phyloP scores from a whole-genome alignment of 1,284 basidiomycete species.

The Rhodofomes roseus region DNA sequence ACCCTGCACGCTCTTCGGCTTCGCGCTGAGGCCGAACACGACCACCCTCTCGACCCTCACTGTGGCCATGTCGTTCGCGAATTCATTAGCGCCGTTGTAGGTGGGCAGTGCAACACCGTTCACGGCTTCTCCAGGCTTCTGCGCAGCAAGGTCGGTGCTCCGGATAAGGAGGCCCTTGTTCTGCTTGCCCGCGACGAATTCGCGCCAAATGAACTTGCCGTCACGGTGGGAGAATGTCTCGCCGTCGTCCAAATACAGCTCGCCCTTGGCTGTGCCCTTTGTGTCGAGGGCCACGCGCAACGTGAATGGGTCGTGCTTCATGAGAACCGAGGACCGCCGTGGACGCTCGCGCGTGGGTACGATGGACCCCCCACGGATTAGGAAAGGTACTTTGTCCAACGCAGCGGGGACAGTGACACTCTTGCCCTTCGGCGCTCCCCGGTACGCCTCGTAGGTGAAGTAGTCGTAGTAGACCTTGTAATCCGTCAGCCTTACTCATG shows the following conservation, averaged over 20 bases:
- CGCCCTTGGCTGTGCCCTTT: slow-evolving; percentile 65
- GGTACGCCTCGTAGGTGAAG: slow-evolving; percentile 69
- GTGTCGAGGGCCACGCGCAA: slow-evolving; percentile 81
- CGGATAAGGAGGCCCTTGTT: slow-evolving; percentile 42
- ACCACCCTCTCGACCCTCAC: slow-evolving; percentile 83
- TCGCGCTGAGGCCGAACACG: slow-evolving; percentile 67
- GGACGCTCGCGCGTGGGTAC: slow-evolving; percentile 85
- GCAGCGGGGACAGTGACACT: slow-evolving; percentile 74
- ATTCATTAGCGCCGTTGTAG: slow-evolving; percentile 62
- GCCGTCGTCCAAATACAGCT: slow-evolving; percentile 96
- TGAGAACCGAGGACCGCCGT: slow-evolving; percentile 81
- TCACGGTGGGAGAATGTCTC: slow-evolving; percentile 76
- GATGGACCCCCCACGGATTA: slow-evolving; percentile 92
- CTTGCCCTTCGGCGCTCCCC: slow-evolving; percentile 59
- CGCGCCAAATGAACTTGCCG: slow-evolving; percentile 84
- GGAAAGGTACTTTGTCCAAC: slow-evolving; percentile 78
- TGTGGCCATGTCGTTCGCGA: slow-evolving; percentile 58
- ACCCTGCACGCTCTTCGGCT: slow-evolving; percentile 58
- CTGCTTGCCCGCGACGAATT: slow-evolving; percentile 58
- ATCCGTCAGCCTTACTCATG: neutral
- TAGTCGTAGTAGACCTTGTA: slow-evolving; percentile 92
- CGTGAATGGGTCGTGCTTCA: slow-evolving; percentile 93
- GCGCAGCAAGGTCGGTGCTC: slow-evolving; percentile 52
- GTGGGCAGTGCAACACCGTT: slow-evolving; percentile 44
- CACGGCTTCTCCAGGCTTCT: slow-evolving; percentile 43